Percentiles rank a stretch among this genome's conserved stretches.
Evolutionary conservation across 805 yeast species (phyloP).

Genomic region (Spathaspora passalidarum): DNA sequence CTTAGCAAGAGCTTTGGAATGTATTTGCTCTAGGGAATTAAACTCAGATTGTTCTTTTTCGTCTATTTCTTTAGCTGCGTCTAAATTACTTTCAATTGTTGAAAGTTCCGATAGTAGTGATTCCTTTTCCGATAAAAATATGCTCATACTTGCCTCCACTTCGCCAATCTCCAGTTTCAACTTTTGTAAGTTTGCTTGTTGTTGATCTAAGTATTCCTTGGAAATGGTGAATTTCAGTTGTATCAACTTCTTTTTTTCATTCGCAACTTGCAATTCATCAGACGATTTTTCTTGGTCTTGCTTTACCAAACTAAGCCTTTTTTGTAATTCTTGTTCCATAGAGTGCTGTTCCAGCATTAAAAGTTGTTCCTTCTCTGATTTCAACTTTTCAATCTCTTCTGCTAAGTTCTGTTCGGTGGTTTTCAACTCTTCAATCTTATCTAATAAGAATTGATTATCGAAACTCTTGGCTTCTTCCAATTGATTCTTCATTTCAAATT

Average conservation of each 20-base stretch:
- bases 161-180: constrained; percentile 1
- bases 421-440: constrained; percentile 17
- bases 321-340: constrained; percentile 19
- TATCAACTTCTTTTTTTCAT: constrained; percentile 1
- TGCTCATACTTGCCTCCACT: constrained; percentile 16
- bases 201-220: constrained; percentile 3
- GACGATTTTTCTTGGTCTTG: constrained; percentile 12
- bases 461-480: constrained; percentile 23
- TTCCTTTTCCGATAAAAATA: constrained; percentile 14
- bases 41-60: constrained; percentile 18
- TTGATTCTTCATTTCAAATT: constrained; percentile 33
- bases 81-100: constrained; percentile 16
- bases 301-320: constrained; percentile 21
- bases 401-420: constrained; percentile 8
- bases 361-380: constrained; percentile 14
- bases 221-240: constrained; percentile 6
- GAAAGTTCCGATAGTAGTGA: constrained; percentile 19
- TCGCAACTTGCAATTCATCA: constrained; percentile 9
- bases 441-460: constrained; percentile 18
- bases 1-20: constrained; percentile 21
- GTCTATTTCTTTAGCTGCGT: constrained; percentile 15
- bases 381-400: constrained; percentile 11
- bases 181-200: background rate
- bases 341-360: constrained; percentile 20
- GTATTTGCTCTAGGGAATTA: constrained; percentile 13